phyloP scores from a whole-genome alignment of 768 basidiomycete species.

The Lactifluus rugatus region DNA sequence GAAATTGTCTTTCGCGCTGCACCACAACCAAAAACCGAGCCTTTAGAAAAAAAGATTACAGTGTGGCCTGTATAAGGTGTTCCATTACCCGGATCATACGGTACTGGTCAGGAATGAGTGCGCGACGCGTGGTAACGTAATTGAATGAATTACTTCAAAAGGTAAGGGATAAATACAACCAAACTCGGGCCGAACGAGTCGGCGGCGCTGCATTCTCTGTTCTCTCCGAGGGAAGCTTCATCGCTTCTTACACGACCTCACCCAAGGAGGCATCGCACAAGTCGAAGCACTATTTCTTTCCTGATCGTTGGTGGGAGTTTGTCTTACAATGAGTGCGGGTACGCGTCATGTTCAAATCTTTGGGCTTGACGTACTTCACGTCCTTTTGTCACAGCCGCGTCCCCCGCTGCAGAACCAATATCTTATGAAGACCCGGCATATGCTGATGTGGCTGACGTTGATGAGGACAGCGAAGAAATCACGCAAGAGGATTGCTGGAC shows the following conservation, averaged over 20 bases:
- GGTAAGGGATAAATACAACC: not conserved
- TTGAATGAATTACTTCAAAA: not conserved
- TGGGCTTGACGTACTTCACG: conserved; percentile 5
- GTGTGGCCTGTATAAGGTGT: no score
- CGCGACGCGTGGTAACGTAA: no score
- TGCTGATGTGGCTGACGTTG: conserved; percentile 43
- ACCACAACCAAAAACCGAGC: no score
- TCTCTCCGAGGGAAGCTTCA: not conserved
- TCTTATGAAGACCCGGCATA: conserved; percentile 51
- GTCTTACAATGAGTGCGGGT: conserved; percentile 19
- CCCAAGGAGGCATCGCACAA: not conserved
- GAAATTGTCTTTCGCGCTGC: no score
- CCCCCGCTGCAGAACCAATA: conserved; percentile 8
- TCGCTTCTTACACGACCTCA: not conserved
- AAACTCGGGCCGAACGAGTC: not conserved
- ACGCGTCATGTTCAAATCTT: conserved; percentile 14
- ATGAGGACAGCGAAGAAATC: conserved; percentile 61
- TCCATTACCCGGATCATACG: no score
- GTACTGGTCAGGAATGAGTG: no score
- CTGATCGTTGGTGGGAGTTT: conserved; percentile 18
- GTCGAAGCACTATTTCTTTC: not conserved
- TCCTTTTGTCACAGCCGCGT: conserved; percentile 18
- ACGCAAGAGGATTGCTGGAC: conserved; percentile 93
- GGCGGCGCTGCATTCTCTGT: not conserved
- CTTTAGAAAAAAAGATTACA: no score